phyloP scores from a whole-genome alignment of 495 filamentous ascomycete species.

The Hypoxylon trugodes region DNA sequence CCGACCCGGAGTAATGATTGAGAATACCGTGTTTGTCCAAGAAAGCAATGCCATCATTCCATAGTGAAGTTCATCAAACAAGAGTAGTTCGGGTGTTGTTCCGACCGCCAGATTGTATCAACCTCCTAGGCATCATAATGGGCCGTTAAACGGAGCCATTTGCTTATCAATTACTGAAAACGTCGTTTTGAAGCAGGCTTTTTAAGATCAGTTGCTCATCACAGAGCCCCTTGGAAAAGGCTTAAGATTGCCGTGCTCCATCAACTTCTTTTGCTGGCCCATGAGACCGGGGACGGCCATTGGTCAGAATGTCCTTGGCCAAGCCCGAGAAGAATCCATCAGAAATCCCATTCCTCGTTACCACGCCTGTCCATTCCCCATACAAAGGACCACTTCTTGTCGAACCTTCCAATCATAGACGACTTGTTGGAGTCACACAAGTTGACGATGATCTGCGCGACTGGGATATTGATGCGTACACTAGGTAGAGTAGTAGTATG shows the following conservation, averaged over 20 bases:
- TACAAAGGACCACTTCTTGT: constrained; percentile 31
- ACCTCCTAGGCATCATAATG: constrained; percentile 35
- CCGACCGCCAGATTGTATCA: constrained; percentile 38
- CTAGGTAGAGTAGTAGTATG: no score
- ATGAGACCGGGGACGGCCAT: constrained; percentile 11
- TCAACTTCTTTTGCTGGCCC: constrained; percentile 24
- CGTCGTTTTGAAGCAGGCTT: constrained; percentile 40
- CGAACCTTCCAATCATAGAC: constrained; percentile 31
- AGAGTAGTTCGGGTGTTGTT: constrained; percentile 19
- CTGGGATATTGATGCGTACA: constrained; percentile 28
- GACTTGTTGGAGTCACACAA: constrained; percentile 32
- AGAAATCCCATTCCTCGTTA: constrained; percentile 42
- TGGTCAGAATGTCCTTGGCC: constrained; percentile 24
- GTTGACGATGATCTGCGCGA: constrained; percentile 32
- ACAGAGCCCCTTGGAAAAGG: constrained; percentile 41
- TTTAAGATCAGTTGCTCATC: constrained; percentile 42
- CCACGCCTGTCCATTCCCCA: constrained; percentile 38
- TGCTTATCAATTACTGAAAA: constrained; percentile 42
- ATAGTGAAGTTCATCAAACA: constrained; percentile 27
- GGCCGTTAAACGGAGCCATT: constrained; percentile 33
- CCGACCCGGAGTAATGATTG: neutral
- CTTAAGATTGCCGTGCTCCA: constrained; percentile 40
- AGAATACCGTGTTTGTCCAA: constrained; percentile 2
- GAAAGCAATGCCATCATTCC: no score
- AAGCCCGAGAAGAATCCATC: constrained; percentile 40